phyloP scores from a whole-genome alignment of 306 rosid species.

The Corylus americana region DNA sequence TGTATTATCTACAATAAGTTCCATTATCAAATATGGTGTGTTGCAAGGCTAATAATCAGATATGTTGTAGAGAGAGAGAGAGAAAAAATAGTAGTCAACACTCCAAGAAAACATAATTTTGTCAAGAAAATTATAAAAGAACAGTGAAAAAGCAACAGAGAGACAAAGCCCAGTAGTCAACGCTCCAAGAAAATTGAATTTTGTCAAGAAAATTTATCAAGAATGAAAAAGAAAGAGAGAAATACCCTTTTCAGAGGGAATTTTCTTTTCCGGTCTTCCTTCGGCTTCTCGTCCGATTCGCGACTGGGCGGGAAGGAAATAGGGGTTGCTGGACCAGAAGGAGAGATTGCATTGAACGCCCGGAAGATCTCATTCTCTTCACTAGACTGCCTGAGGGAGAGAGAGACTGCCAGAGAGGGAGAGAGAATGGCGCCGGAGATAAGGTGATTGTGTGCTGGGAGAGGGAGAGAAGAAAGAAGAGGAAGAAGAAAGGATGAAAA shows the following conservation, averaged over 20 bases:
- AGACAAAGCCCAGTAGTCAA: neutral
- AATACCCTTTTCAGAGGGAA: conserved; percentile 45
- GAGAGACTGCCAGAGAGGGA: no score
- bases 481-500: no score
- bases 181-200: neutral
- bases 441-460: no score
- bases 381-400: no score
- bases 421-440: no score
- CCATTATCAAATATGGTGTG: no score
- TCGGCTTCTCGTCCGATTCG: conserved; percentile 57
- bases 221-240: neutral
- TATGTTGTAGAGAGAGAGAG: neutral
- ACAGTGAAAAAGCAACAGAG: no score
- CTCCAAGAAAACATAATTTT: neutral
- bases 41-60: no score
- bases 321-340: conserved; percentile 40
- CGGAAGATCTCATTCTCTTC: conserved; percentile 54
- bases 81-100: neutral
- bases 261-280: conserved; percentile 20
- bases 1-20: no score
- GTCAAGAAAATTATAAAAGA: neutral
- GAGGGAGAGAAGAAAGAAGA: no score
- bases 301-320: conserved; percentile 42
- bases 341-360: neutral
- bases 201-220: neutral